These are phyloP conservation scores for Calonectria henricotiae DNA, from an alignment of 2,329 filamentous ascomycete genomes.

Conservation along the genomic window DNA sequence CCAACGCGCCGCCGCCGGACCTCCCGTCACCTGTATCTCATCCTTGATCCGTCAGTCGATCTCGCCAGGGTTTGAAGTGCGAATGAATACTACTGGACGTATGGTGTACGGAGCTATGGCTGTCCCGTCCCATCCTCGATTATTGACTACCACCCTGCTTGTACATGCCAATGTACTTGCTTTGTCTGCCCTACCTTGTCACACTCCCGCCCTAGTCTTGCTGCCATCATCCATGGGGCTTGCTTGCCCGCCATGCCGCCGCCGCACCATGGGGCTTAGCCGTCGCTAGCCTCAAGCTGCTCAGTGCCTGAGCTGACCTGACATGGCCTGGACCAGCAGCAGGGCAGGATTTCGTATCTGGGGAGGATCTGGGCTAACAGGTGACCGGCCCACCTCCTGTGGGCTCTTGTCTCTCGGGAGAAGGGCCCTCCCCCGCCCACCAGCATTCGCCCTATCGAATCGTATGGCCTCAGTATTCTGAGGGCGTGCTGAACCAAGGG, in stretches of 20 bases:
- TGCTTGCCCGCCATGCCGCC: constrained; percentile 37
- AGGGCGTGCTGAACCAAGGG: constrained; percentile 38
- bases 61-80: constrained; percentile 40
- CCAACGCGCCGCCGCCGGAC: constrained; percentile 45
- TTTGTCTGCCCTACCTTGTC: constrained; percentile 20
- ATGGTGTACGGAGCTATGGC: constrained; percentile 27
- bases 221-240: constrained; percentile 29
- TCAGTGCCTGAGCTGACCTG: constrained; percentile 31
- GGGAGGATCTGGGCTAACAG: constrained; percentile 52
- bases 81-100: constrained; percentile 11
- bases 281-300: constrained; percentile 39
- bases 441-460: constrained; percentile 47
- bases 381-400: constrained; percentile 49
- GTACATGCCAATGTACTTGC: constrained; percentile 16
- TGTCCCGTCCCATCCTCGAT: constrained; percentile 32
- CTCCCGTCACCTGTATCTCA: constrained; percentile 50
- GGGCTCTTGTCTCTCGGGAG: constrained; percentile 46
- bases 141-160: constrained; percentile 10
- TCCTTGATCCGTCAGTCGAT: constrained; percentile 52
- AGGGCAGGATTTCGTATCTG: constrained; percentile 48
- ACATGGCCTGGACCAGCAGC: constrained; percentile 31
- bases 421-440: constrained; percentile 42
- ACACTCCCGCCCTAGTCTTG: constrained; percentile 27
- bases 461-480: constrained; percentile 46
- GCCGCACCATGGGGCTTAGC: constrained; percentile 39